Evolutionary conservation across 345 rosid species (phyloP).

Genomic region (Firmiana major): DNA sequence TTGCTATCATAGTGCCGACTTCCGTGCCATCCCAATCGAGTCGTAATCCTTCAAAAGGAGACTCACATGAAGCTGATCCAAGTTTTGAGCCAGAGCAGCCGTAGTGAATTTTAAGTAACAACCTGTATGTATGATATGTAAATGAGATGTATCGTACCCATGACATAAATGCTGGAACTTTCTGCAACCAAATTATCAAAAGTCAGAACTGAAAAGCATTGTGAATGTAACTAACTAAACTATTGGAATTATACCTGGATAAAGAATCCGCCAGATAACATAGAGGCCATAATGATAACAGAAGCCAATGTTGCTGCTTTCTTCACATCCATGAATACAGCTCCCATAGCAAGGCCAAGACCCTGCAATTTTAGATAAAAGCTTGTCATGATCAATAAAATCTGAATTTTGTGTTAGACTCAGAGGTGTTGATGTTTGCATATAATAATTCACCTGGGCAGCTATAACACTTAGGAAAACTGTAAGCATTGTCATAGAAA

Average conservation of each 20-base stretch:
- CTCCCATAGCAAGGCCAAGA: slow-evolving; percentile 33
- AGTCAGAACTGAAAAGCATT: background rate
- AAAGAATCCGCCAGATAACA: slow-evolving; percentile 37
- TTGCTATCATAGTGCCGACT: slow-evolving; percentile 27
- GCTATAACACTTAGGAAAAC: slow-evolving; percentile 28
- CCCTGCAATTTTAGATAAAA: slow-evolving; percentile 24
- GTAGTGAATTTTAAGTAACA: slow-evolving; percentile 23
- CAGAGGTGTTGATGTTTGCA: background rate
- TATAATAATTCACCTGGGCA: slow-evolving; percentile 17
- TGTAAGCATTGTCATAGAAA: slow-evolving; percentile 26
- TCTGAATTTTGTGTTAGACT: background rate
- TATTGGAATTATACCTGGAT: slow-evolving; percentile 21
- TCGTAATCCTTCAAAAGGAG: slow-evolving; percentile 12
- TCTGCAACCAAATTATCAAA: slow-evolving; percentile 15
- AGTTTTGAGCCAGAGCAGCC: slow-evolving; percentile 11
- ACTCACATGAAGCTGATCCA: slow-evolving; percentile 8
- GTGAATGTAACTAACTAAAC: background rate
- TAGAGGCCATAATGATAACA: slow-evolving; percentile 29
- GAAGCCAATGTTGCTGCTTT: slow-evolving; percentile 33
- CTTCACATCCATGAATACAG: slow-evolving; percentile 34
- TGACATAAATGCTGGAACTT: slow-evolving; percentile 33
- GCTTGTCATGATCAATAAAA: background rate
- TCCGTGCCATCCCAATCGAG: slow-evolving; percentile 14
- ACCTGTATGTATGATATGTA: slow-evolving; percentile 32
- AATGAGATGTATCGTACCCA: slow-evolving; percentile 31